Conservation (phyloP, 2,329 filamentous ascomycete genomes). For the Rosellinia necatrix region DNA sequence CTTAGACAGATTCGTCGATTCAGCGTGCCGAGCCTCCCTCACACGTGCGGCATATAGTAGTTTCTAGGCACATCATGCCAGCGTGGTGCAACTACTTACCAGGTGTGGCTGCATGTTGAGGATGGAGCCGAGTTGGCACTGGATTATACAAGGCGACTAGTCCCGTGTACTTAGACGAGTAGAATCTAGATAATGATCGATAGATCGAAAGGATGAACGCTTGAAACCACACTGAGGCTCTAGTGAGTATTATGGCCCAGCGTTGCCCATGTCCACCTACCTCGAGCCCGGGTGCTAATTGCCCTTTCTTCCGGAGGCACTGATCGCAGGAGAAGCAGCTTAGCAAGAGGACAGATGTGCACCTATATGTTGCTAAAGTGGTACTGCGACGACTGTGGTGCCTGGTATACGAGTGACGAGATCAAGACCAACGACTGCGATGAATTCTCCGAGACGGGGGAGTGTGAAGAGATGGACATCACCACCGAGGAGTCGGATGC, state of each 20-base stretch:
- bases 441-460: conserved; percentile 29
- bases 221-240: conserved; percentile 20
- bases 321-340: conserved; percentile 10
- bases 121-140: not conserved
- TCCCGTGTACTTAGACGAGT: conserved; percentile 6
- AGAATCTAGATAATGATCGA: not conserved
- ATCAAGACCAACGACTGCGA: conserved; percentile 38
- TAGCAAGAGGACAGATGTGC: conserved; percentile 33
- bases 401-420: conserved; percentile 42
- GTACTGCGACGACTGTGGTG: conserved; percentile 41
- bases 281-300: conserved; percentile 20
- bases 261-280: conserved; percentile 3
- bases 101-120: conserved; percentile 2
- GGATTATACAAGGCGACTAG: conserved; percentile 19
- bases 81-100: conserved; percentile 12
- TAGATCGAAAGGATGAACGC: conserved; percentile 15
- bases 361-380: conserved; percentile 39
- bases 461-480: conserved; percentile 32
- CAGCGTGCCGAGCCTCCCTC: conserved; percentile 15
- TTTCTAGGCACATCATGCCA: conserved; percentile 12
- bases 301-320: conserved; percentile 23
- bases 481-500: conserved; percentile 38
- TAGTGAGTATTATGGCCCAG: conserved; percentile 20
- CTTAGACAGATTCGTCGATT: conserved; percentile 21
- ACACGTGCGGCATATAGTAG: conserved; percentile 10